Evolutionary conservation across 768 basidiomycete genomes (phyloP).

Genomic region (Termitomyces sp.): DNA sequence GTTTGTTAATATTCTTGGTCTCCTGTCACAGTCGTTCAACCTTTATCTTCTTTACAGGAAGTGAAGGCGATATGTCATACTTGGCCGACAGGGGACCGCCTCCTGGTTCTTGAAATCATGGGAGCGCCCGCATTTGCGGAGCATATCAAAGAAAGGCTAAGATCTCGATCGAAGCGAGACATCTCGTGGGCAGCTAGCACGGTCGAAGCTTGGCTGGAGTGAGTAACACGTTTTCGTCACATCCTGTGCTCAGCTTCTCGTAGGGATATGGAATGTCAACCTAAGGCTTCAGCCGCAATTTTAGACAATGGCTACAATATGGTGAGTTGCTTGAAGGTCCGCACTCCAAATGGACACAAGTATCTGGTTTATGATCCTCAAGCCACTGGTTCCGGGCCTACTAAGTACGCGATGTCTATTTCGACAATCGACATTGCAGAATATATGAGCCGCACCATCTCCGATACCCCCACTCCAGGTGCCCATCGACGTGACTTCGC

Average conservation of each 20-base stretch:
- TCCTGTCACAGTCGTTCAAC: background rate
- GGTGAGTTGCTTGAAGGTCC: background rate
- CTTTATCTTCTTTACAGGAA: background rate
- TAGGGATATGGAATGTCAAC: background rate
- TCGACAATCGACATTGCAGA: background rate
- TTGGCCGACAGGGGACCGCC: background rate
- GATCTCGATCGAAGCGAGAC: background rate
- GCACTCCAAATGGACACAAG: background rate
- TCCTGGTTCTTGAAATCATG: background rate
- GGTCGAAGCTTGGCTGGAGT: background rate
- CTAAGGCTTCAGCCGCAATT: background rate
- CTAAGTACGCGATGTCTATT: background rate
- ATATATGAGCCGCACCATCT: background rate
- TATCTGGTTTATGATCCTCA: background rate
- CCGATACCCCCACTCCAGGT: background rate
- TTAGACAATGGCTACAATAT: constrained; percentile 1
- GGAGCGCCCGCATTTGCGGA: background rate
- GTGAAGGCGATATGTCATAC: background rate
- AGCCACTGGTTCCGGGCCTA: background rate
- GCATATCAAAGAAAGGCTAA: background rate
- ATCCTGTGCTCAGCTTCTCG: background rate
- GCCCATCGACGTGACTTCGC: background rate
- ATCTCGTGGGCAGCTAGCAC: background rate
- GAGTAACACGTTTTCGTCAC: background rate
- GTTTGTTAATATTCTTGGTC: background rate